These are phyloP conservation scores for Pholiota conissans DNA, from an alignment of 768 basidiomycete species.

Conservation along the genomic window DNA sequence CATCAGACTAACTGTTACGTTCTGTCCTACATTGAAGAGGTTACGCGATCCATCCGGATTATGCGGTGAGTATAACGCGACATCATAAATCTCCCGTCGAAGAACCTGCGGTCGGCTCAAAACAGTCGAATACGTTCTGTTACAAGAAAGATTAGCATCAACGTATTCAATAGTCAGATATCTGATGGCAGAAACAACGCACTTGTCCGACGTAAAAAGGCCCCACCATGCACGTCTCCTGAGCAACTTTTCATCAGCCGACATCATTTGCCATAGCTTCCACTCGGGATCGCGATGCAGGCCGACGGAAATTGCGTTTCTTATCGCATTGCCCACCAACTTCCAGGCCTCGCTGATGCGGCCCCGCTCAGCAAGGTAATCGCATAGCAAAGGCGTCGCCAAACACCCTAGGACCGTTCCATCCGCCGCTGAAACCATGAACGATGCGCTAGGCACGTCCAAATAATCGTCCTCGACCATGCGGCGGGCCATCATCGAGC, in stretches of 20 bases:
- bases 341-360: conserved; percentile 52
- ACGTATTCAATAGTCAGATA: background rate
- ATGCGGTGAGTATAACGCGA: conserved; percentile 31
- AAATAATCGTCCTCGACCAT: conserved; percentile 46
- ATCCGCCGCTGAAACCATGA: conserved; percentile 41
- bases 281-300: conserved; percentile 46
- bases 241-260: conserved; percentile 39
- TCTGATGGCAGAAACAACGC: conserved; percentile 11
- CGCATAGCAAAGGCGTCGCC: conserved; percentile 43
- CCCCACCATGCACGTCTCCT: conserved; percentile 46
- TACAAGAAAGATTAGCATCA: background rate
- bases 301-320: conserved; percentile 40
- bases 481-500: conserved; percentile 43
- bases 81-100: conserved; percentile 34
- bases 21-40: conserved; percentile 36
- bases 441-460: conserved; percentile 30
- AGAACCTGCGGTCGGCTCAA: conserved; percentile 48
- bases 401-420: conserved; percentile 48
- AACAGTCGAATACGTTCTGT: conserved; percentile 32
- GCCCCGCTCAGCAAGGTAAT: conserved; percentile 46
- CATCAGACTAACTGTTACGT: conserved; percentile 35
- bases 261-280: conserved; percentile 42
- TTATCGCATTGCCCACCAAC: conserved; percentile 39
- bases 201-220: conserved; percentile 44
- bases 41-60: conserved; percentile 33